These are phyloP conservation scores for Mimosa bimucronata DNA, from an alignment of 306 rosid genomes.

Conservation along the genomic window DNA sequence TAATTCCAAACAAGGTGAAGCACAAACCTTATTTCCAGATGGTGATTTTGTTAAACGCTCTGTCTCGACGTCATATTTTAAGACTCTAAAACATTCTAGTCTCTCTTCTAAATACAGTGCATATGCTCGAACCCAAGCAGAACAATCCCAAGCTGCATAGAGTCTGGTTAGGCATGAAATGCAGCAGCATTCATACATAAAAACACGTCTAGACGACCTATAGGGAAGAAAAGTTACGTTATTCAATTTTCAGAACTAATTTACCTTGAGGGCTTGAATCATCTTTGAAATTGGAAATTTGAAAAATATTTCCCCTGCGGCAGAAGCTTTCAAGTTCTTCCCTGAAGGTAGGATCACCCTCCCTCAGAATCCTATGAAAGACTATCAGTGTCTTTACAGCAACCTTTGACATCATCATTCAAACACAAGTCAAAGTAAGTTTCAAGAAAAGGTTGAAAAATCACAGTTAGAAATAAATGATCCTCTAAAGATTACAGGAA, in stretches of 20 bases:
- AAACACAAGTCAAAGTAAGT: constrained; percentile 33
- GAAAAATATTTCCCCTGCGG: constrained; percentile 74
- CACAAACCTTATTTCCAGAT: constrained; percentile 61
- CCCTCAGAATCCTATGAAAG: constrained; percentile 90
- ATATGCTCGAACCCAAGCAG: constrained; percentile 95
- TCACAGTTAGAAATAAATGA: background rate
- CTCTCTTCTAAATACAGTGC: constrained; percentile 88
- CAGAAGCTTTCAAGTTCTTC: constrained; percentile 84
- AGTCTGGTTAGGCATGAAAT: constrained; percentile 40
- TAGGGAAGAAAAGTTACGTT: constrained; percentile 9
- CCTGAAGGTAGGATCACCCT: constrained; percentile 94
- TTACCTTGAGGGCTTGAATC: constrained; percentile 91
- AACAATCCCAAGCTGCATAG: constrained; percentile 96
- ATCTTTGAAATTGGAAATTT: constrained; percentile 91
- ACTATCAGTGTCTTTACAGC: constrained; percentile 94
- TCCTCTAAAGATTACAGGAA: background rate
- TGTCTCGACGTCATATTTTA: constrained; percentile 83
- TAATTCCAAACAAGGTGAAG: constrained; percentile 9
- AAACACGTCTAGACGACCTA: background rate
- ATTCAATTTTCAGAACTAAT: constrained; percentile 12
- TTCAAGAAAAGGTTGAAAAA: background rate
- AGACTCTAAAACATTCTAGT: constrained; percentile 79
- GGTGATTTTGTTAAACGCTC: constrained; percentile 80
- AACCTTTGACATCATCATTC: constrained; percentile 55
- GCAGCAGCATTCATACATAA: constrained; percentile 9